phyloP scores from a whole-genome alignment of 1,139 yeast genomes.

The Candida neerlandica region DNA sequence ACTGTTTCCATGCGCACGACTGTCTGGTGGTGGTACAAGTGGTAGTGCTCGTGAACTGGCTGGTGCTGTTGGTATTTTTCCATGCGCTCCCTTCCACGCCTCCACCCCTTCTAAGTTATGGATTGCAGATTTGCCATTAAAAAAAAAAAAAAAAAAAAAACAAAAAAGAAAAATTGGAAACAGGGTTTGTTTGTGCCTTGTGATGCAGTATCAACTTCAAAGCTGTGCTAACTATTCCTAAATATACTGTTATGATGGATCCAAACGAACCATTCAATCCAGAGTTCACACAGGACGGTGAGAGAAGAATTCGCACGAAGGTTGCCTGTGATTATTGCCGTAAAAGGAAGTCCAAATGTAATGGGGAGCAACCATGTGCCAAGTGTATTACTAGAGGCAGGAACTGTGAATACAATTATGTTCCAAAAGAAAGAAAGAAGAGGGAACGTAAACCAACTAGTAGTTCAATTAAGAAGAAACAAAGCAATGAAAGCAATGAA shows the following conservation, averaged over 20 bases:
- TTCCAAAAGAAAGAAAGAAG: constrained; percentile 20
- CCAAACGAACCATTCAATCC: constrained; percentile 8
- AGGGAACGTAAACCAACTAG: constrained; percentile 9
- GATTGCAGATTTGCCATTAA: neutral
- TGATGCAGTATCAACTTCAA: no score
- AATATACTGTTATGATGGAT: neutral
- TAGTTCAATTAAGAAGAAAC: neutral
- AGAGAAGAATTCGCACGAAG: constrained; percentile 30
- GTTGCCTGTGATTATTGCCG: constrained; percentile 60
- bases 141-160: neutral
- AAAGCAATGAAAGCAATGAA: neutral
- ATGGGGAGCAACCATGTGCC: constrained; percentile 47
- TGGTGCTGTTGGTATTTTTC: neutral
- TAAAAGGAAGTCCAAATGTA: constrained; percentile 51
- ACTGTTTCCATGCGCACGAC: neutral
- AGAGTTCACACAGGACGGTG: constrained; percentile 12
- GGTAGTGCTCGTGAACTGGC: no score
- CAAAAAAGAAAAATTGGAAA: neutral
- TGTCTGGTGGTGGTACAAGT: no score
- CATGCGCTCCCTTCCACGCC: no score
- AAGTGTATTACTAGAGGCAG: constrained; percentile 37
- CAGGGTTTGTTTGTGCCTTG: no score
- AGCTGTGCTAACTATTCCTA: no score
- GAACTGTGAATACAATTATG: constrained; percentile 28
- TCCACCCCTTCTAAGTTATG: neutral